phyloP scores from a whole-genome alignment of 2,329 filamentous ascomycete genomes.

The Talaromyces pinophilus region DNA sequence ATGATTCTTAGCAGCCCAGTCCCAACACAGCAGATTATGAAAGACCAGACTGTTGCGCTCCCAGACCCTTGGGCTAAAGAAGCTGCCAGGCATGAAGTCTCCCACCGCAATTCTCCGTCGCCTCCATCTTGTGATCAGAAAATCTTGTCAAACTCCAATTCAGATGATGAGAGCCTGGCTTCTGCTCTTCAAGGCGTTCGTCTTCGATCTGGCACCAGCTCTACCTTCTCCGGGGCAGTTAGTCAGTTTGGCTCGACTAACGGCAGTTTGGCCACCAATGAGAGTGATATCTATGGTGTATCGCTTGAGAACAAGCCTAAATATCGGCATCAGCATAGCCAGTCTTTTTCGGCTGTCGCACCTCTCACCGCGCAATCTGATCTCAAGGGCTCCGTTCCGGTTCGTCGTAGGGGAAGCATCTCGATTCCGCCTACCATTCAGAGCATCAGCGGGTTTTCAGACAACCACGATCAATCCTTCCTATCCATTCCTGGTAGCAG shows the following conservation, averaged over 20 bases:
- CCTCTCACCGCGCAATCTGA: neutral
- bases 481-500: neutral
- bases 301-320: neutral
- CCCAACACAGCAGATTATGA: neutral
- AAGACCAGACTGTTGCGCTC: neutral
- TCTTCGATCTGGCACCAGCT: conserved; percentile 13
- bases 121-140: neutral
- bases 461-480: neutral
- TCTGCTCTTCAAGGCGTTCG: neutral
- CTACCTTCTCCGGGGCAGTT: conserved; percentile 14
- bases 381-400: neutral
- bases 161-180: conserved; percentile 14
- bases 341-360: conserved; percentile 19
- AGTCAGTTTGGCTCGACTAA: conserved; percentile 15
- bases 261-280: conserved; percentile 12
- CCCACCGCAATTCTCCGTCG: conserved; percentile 3
- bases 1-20: neutral
- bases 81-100: conserved; percentile 2
- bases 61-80: conserved; percentile 14
- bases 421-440: conserved; percentile 15
- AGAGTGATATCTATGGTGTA: neutral
- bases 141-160: conserved; percentile 4
- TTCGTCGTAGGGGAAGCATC: conserved; percentile 21
- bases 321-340: conserved; percentile 20
- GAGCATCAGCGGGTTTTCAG: neutral